Base-by-base conservation (phyloP, 805 yeast genomes). In the Spathaspora girioi region DNA sequence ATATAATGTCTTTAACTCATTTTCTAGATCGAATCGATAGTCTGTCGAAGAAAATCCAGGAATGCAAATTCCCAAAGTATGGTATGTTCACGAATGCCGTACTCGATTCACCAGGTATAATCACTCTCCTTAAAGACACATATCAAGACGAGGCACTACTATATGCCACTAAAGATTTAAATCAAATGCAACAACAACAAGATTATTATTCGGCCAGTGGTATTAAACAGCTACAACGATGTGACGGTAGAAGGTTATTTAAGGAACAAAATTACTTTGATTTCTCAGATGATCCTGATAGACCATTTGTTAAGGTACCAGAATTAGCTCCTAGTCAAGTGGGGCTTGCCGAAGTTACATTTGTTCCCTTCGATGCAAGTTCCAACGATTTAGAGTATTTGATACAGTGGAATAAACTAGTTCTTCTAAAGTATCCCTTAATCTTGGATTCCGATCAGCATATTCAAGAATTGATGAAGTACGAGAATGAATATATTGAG, bases 51-150 rank as follows among this genome's bases (percentile, higher is more conserved):
- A 68, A 76, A 1, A 61, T 82, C 9, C 64, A 70, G 23, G 62
- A 69, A 9, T 70, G 78, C 3, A 69, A 79, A 50, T 84, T 84
- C 63, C 65, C 74, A 18, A 73, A 77, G 0, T 81, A 87, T 0
- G 89, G 89, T 0, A 77, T 82, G 3, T 85, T 85, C 63, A 81
- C 86, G 40, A 85, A 85, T 59, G 85, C 90, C 2, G 68, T 84
- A 15, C 72, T 82, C 9, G 67, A 74, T 23, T 66, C 71, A 46
- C 82, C 83, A 11, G 72, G 74, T 27, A 82, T 84, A 51, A 81
- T 84, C 2, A 67, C 75, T 18, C 66, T 85, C n/a, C 66, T 85
- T 18, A 73, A 85, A 56, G 90, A 85, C 62, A 82, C 86, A 2
- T 79, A 80, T 35, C 64, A 59, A 0, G 73, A 75, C 38, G 87